Evolutionary conservation across 768 basidiomycete genomes (phyloP).

Genomic region (Suillus clintonianus): DNA sequence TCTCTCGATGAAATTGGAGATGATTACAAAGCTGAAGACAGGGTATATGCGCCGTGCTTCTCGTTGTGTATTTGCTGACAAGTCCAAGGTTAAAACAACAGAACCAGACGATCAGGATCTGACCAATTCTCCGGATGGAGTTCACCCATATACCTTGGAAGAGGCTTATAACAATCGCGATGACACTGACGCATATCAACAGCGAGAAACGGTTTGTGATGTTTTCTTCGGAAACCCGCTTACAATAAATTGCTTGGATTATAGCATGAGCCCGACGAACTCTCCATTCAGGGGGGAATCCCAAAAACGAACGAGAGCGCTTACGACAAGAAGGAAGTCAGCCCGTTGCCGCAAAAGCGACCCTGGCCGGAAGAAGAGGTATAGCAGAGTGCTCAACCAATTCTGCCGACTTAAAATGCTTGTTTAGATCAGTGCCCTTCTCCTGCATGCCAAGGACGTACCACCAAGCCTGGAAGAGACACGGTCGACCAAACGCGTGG

Average conservation of each 20-base stretch:
- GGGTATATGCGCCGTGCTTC: constrained; percentile 12
- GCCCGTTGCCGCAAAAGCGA: background rate
- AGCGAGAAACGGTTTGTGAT: background rate
- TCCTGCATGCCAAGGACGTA: background rate
- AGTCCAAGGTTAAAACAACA: background rate
- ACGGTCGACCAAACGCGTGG: constrained; percentile 18
- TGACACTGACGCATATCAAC: background rate
- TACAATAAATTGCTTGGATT: background rate
- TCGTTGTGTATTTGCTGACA: background rate
- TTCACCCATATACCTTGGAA: background rate
- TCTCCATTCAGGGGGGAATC: background rate
- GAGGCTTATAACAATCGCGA: background rate
- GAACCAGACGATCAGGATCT: background rate
- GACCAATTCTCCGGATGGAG: background rate
- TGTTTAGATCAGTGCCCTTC: background rate
- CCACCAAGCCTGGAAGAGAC: background rate
- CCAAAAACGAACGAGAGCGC: background rate
- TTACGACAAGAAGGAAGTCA: background rate
- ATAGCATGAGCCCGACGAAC: background rate
- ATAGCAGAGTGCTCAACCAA: too few relatives aligned
- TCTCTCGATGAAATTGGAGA: constrained; percentile 13
- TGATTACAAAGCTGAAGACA: constrained; percentile 10
- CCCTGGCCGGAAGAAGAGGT: background rate
- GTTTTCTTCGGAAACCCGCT: background rate
- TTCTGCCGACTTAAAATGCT: background rate